Percentiles rank a stretch among this genome's conserved stretches.
Evolutionary conservation across 768 basidiomycete genomes (phyloP).

Genomic region (Nidula microcarpa): DNA sequence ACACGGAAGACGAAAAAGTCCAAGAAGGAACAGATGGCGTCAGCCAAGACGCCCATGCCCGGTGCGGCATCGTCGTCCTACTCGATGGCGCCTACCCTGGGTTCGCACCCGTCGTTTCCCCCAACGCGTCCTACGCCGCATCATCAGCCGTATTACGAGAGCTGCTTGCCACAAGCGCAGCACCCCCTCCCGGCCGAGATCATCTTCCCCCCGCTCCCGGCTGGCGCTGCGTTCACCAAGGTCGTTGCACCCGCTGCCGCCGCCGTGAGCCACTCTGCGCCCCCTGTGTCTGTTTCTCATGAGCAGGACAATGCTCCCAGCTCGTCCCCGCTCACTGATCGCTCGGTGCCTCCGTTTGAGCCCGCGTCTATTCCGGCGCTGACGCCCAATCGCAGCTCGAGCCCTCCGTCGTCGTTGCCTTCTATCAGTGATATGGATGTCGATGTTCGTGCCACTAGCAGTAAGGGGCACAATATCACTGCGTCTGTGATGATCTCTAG

Average conservation of each 20-base stretch:
- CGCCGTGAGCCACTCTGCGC: too few relatives aligned
- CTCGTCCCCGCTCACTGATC: conserved; percentile 10
- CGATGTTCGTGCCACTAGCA: conserved; percentile 12
- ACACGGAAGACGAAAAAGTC: conserved; percentile 43
- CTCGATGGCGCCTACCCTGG: conserved; percentile 19
- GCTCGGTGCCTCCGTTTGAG: conserved; percentile 21
- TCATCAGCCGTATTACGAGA: conserved; percentile 74
- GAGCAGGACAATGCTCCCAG: conserved; percentile 10
- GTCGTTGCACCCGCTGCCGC: conserved; percentile 5
- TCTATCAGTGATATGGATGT: conserved; percentile 35
- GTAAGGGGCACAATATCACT: neutral
- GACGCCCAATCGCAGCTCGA: conserved; percentile 60
- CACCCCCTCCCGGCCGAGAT: conserved; percentile 48
- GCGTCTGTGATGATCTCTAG: neutral
- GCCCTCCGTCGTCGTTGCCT: conserved; percentile 44
- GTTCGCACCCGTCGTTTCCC: conserved; percentile 43
- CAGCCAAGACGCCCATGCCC: conserved; percentile 9
- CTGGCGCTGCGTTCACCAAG: conserved; percentile 32
- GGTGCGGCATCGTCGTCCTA: conserved; percentile 15
- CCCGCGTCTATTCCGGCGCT: conserved; percentile 56
- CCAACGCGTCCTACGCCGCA: conserved; percentile 53
- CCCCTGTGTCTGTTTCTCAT: neutral
- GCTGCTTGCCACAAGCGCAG: conserved; percentile 44
- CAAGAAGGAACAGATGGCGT: conserved; percentile 33
- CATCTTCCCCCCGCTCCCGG: conserved; percentile 72